Evolutionary conservation across 1,139 yeast species (phyloP).

Genomic region (Pichia sp.): DNA sequence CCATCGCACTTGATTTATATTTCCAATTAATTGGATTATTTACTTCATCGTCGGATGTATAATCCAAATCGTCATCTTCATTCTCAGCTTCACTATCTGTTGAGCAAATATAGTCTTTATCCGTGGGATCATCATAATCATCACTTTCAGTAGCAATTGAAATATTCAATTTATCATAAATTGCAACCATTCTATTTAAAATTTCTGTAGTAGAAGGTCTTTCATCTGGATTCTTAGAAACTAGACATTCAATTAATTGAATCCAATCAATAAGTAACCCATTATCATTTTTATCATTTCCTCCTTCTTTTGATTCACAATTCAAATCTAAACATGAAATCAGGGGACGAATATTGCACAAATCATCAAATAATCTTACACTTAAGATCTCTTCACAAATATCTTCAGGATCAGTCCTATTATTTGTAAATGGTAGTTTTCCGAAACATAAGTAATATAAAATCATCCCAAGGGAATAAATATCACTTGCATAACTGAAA

Average conservation of each 20-base stretch:
- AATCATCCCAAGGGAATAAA: slow-evolving; percentile 79
- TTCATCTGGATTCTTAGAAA: slow-evolving; percentile 28
- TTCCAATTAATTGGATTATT: background rate
- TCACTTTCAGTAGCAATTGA: background rate
- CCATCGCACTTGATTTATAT: background rate
- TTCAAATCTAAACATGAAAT: background rate
- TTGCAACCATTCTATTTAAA: slow-evolving; percentile 26
- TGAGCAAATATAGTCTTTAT: background rate
- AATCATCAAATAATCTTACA: slow-evolving; percentile 18
- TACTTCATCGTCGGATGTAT: background rate
- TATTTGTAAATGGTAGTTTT: slow-evolving; percentile 53
- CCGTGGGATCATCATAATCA: background rate
- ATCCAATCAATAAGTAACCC: slow-evolving; percentile 36
- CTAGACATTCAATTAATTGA: slow-evolving; percentile 29
- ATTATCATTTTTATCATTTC: slow-evolving; percentile 1
- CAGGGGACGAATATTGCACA: slow-evolving; percentile 13
- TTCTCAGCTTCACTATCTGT: background rate
- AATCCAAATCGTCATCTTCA: background rate
- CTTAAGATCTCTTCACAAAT: slow-evolving; percentile 38
- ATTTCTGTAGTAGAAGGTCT: slow-evolving; percentile 45
- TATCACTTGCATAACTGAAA: slow-evolving; percentile 66
- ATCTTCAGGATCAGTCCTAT: slow-evolving; percentile 28
- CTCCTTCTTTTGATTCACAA: background rate
- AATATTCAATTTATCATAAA: slow-evolving; percentile 14
- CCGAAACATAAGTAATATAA: slow-evolving; percentile 69